These are phyloP conservation scores for Lentinula guzmanii DNA, from an alignment of 768 basidiomycete species.

Conservation along the genomic window DNA sequence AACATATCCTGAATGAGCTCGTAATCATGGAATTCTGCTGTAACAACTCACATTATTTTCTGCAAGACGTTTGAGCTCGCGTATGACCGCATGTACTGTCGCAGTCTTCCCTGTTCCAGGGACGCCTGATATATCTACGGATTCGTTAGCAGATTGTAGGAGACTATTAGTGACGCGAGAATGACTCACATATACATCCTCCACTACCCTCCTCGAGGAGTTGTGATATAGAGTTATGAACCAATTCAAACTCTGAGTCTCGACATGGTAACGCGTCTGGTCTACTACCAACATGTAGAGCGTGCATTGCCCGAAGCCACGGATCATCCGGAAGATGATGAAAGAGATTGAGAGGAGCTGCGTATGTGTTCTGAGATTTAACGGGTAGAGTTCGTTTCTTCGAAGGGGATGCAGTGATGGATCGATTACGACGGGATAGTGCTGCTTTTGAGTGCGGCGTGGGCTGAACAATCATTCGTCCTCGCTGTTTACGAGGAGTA, in stretches of 20 bases:
- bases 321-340: constrained; percentile 62
- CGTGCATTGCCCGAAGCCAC: constrained; percentile 84
- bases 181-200: constrained; percentile 84
- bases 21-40: neutral
- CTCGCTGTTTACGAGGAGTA: constrained; percentile 27
- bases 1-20: neutral
- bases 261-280: constrained; percentile 89
- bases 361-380: constrained; percentile 21
- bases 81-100: constrained; percentile 89
- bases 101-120: constrained; percentile 99
- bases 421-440: constrained; percentile 35
- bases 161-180: neutral
- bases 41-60: constrained; percentile 43
- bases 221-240: constrained; percentile 74
- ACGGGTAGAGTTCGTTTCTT: constrained; percentile 17
- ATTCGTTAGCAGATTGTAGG: constrained; percentile 3
- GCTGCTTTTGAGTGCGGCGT: constrained; percentile 76
- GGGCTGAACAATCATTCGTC: constrained; percentile 45
- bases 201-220: constrained; percentile 90
- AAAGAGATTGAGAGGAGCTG: constrained; percentile 8
- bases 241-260: constrained; percentile 75
- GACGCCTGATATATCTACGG: constrained; percentile 89
- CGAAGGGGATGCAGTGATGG: constrained; percentile 11
- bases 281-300: constrained; percentile 88
- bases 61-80: constrained; percentile 87